Base-by-base conservation (phyloP, 495 filamentous ascomycete species). In the Baudoinia panamericana region DNA sequence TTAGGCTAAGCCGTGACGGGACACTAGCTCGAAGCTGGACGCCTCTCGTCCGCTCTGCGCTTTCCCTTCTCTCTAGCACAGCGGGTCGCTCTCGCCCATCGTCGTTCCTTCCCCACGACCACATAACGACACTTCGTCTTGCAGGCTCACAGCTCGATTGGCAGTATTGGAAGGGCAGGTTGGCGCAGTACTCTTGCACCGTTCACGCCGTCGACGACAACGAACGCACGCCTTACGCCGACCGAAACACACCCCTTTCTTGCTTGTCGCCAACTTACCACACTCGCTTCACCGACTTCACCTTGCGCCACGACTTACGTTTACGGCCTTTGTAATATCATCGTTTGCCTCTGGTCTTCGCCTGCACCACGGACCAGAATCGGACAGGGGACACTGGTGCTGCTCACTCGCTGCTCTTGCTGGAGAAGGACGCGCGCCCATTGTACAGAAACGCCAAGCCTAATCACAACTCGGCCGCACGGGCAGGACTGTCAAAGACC, bases 391-490 rank as follows among this genome's bases (percentile, higher is more conserved):
- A n/a, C n/a, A 6, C n/a, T 23, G 20, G 12, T n/a, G 19, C 16
- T 23, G 34, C 19, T 37, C 31, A 34, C 21, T 17, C 21, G 31
- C 31, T 17, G 20, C 4, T 37, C 12, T 37, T 37, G 34, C 34
- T 23, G 13, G 34, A 13, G 31, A 37, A 8, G 15, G 19, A 5
- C 34, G 19, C 16, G 19, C n/a, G n/a, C n/a, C 19, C 34, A 37
- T 37, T 37, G 22, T 26, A 5, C 34, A 26, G 15, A 23, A 37
- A 37, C 34, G 34, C 34, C 34, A 37, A 37, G 34, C 34, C 31
- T 19, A 37, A 24, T 26, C 34, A 37, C 15, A 24, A 19, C 34
- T 26, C 34, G 26, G 34, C 34, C 34, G 34, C 34, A 37, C n/a
- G n/a, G n/a, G 22, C 4, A 34, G 16, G 22, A 34, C 22, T 19